Evolutionary conservation across 805 yeast genomes (phyloP), one percentile per base, ranked within the genome.

Genomic region (Soucietia sequanensis): DNA sequence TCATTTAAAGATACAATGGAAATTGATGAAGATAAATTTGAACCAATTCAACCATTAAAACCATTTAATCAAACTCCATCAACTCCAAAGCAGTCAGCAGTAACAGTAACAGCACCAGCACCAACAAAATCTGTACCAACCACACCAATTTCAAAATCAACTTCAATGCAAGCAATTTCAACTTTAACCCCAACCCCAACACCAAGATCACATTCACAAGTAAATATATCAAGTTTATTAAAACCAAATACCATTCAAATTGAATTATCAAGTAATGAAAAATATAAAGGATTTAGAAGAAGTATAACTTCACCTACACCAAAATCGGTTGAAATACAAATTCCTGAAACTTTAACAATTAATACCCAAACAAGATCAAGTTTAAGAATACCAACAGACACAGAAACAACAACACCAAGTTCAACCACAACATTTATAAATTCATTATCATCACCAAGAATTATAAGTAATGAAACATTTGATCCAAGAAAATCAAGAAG

Each of bases 261-360:
- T 33, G 49, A 56, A 15, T 52, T 62, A 17, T 38, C 47, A 18
- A 47, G 48, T 9, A 63, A 63, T 39, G 63, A 55, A 28, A 66
- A 62, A 37, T 68, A 68, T 47, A 59, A 46, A 38, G 72, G 72
- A 1, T 68, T 68, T 48, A 65, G 72, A 56, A 56, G 72, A 52
- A 60, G 58, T 39, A 50, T 46, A 11, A 11, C 23, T 11, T 31
- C 27, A 15, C 39, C 41, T 33, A 38, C 43, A 19, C 45, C 55
- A 5, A 27, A 38, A 11, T 60, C 60, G 18, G 47, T 56, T 28
- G 42, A 53, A 10, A 47, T 57, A 26, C 37, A 43, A 19, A 41
- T 56, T 27, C 60, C 62, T 6, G 30, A 31, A 26, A 13, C 41
- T 11, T 30, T 30, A 13, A n/a, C n/a, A n/a, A n/a, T n/a, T n/a